A percentile compares a stretch with the other conserved stretches of the same genome.
These are phyloP conservation scores for Trypanosoma scelopori DNA, from an alignment of 208 protist species.

Conservation along the genomic window DNA sequence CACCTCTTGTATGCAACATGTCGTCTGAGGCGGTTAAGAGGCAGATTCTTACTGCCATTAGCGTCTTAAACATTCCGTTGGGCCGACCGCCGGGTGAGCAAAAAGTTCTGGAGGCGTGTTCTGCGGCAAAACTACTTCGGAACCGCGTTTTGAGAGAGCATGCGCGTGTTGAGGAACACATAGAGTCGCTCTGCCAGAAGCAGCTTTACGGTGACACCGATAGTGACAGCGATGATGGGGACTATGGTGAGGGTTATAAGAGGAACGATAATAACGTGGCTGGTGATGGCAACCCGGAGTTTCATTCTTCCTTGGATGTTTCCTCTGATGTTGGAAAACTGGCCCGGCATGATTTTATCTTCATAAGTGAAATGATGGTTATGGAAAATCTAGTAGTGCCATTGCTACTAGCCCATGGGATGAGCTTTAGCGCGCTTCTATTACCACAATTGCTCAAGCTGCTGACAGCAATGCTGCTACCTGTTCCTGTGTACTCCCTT, in stretches of 20 bases:
- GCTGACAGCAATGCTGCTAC: conserved; percentile 61
- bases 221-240: conserved; percentile 35
- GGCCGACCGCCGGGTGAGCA: conserved; percentile 33
- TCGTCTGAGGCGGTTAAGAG: conserved; percentile 63
- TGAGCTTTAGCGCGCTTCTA: conserved; percentile 62
- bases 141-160: conserved; percentile 78
- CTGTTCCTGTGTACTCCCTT: conserved; percentile 58
- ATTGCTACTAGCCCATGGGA: conserved; percentile 74
- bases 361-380: conserved; percentile 77
- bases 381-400: conserved; percentile 82
- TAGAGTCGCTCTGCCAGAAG: conserved; percentile 58
- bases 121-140: conserved; percentile 70
- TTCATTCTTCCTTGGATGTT: neutral
- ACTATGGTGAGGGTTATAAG: no score
- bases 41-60: conserved; percentile 66
- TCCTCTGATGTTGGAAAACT: conserved; percentile 16
- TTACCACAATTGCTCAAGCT: conserved; percentile 85
- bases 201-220: conserved; percentile 55
- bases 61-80: conserved; percentile 56
- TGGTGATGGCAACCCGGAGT: conserved; percentile 29
- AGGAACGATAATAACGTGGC: conserved; percentile 29
- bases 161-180: conserved; percentile 53
- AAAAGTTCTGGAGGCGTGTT: conserved; percentile 53
- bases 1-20: conserved; percentile 36
- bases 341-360: conserved; percentile 65